Evolutionary conservation across 805 yeast species (phyloP).

Genomic region (Starmerella apis): DNA sequence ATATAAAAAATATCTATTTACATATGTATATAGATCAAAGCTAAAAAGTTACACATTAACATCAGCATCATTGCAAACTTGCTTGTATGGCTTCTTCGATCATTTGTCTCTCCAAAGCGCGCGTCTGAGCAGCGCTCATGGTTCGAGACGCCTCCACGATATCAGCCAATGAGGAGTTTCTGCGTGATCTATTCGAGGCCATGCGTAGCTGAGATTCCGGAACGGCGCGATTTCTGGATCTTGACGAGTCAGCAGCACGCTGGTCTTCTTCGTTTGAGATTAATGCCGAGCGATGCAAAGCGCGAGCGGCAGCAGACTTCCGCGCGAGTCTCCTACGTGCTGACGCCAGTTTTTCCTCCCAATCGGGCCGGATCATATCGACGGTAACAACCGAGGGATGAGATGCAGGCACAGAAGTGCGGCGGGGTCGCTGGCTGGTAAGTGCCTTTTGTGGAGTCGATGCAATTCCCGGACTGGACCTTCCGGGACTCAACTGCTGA

Average conservation of each 20-base stretch:
- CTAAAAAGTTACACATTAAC: background rate
- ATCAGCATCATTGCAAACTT: conserved; percentile 15
- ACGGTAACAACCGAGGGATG: conserved; percentile 65
- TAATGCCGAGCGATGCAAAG: conserved; percentile 79
- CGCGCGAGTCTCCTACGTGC: conserved; percentile 74
- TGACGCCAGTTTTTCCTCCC: conserved; percentile 64
- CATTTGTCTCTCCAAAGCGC: conserved; percentile 25
- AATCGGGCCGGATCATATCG: conserved; percentile 81
- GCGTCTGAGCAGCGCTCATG: conserved; percentile 20
- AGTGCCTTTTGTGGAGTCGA: background rate
- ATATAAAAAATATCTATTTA: background rate
- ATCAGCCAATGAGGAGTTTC: conserved; percentile 10
- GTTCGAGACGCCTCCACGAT: conserved; percentile 13
- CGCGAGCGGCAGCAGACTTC: conserved; percentile 87
- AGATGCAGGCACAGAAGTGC: conserved; percentile 31
- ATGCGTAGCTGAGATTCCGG: background rate
- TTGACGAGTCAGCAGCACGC: background rate
- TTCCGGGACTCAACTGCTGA: background rate
- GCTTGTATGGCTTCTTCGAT: conserved; percentile 25
- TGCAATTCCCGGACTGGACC: background rate
- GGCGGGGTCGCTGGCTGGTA: conserved; percentile 1
- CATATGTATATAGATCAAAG: background rate
- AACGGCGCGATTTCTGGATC: background rate
- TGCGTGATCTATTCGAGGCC: background rate
- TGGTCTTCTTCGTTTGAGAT: conserved; percentile 32